Evolutionary conservation across 192 early-diverging fungal genomes (phyloP), one percentile per base, ranked within the genome.

Genomic region (Cladochytrium replicatum): DNA sequence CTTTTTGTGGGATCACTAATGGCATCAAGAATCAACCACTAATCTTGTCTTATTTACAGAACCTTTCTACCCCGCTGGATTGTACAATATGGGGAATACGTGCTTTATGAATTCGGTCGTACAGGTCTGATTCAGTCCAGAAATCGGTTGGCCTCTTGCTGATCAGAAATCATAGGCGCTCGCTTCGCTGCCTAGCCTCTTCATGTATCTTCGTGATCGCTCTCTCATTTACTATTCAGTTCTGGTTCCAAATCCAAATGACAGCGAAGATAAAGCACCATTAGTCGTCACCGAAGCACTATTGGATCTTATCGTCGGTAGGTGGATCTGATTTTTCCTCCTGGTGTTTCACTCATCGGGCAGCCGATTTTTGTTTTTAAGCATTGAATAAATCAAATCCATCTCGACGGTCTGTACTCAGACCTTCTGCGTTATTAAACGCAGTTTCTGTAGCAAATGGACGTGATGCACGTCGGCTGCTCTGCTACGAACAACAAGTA

Each of bases 21-120:
- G n/a, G n/a, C n/a, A n/a, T n/a, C n/a, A n/a, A n/a, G n/a, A n/a
- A n/a, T n/a, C n/a, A n/a, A n/a, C n/a, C n/a, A n/a, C n/a, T n/a
- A n/a, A n/a, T n/a, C n/a, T n/a, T n/a, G n/a, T n/a, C n/a, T n/a
- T n/a, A n/a, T n/a, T n/a, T n/a, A n/a, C n/a, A n/a, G n/a, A n/a
- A n/a, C n/a, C n/a, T n/a, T n/a, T 77, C 19, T 75, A 68, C 38
- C 69, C 78, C 32, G 67, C 71, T 11, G 88, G 88, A 8, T 68
- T 91, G 6, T 67, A 81, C 53, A 91, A 91, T 51, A 55, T 85
- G 52, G 87, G 89, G 17, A 91, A 91, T 57, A 87, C 86, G 4
- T 91, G 89, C 63, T 91, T 89, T 59, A 76, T 91, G 72, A 91
- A 91, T 53, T 76, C 80, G 6, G 83, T 85, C 1, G 49, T 91